Evolutionary conservation across 495 filamentous ascomycete genomes (phyloP).

Genomic region (Hyaloscypha finlandica): DNA sequence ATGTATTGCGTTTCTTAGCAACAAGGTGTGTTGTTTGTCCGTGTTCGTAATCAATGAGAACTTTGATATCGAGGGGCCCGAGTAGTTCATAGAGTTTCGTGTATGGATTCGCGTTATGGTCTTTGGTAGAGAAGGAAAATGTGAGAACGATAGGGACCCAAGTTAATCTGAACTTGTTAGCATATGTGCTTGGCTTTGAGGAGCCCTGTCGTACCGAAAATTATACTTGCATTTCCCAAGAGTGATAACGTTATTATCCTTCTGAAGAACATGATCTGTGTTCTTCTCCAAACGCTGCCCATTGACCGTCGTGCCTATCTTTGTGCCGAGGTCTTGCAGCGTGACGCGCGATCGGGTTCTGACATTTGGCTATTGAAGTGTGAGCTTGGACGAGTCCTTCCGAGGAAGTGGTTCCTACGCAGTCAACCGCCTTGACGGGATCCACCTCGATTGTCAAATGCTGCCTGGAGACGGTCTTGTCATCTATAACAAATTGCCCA

Average conservation of each 20-base stretch:
- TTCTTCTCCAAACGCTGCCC: slow-evolving; percentile 62
- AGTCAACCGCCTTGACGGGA: slow-evolving; percentile 64
- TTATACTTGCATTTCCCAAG: slow-evolving; percentile 63
- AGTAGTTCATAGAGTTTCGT: slow-evolving; percentile 63
- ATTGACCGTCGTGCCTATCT: slow-evolving; percentile 78
- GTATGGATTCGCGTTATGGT: slow-evolving; percentile 69
- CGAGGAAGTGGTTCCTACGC: slow-evolving; percentile 49
- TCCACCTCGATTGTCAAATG: slow-evolving; percentile 80
- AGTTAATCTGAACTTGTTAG: slow-evolving; percentile 49
- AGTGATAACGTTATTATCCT: slow-evolving; percentile 62
- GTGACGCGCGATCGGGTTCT: slow-evolving; percentile 63
- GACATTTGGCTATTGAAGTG: slow-evolving; percentile 51
- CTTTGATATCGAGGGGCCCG: slow-evolving; percentile 86
- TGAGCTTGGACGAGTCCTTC: slow-evolving; percentile 16
- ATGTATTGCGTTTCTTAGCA: slow-evolving; percentile 84
- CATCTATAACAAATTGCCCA: slow-evolving; percentile 62
- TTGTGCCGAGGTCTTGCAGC: slow-evolving; percentile 71
- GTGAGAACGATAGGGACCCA: slow-evolving; percentile 83
- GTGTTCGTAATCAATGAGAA: slow-evolving; percentile 67
- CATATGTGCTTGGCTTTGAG: neutral
- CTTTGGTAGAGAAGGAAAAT: slow-evolving; percentile 78
- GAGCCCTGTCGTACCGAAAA: slow-evolving; percentile 43
- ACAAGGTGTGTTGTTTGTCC: slow-evolving; percentile 83
- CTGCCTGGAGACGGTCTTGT: slow-evolving; percentile 84
- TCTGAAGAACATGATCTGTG: slow-evolving; percentile 49